Evolutionary conservation across 345 rosid species (phyloP).

Genomic region (Raphanus raphanistrum): DNA sequence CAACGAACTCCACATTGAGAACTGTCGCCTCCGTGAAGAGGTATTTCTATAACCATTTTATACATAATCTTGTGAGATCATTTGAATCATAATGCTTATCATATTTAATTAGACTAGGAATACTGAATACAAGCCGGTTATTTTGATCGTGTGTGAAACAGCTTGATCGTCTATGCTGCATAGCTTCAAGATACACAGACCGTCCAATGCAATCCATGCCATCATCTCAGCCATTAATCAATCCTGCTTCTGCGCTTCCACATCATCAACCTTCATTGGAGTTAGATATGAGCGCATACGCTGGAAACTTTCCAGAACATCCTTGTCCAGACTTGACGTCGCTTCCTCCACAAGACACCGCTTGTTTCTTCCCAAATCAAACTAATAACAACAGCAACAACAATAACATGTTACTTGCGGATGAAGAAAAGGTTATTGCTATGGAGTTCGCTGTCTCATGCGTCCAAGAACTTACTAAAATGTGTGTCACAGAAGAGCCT

Average conservation of each 20-base stretch:
- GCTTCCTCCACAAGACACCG: constrained; percentile 37
- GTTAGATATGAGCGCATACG: constrained; percentile 70
- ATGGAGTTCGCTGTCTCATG: constrained; percentile 73
- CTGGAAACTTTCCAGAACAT: constrained; percentile 50
- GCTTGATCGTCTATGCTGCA: constrained; percentile 71
- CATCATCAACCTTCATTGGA: constrained; percentile 59
- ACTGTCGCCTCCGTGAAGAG: constrained; percentile 87
- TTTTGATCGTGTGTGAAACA: constrained; percentile 17
- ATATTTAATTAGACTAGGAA: not conserved
- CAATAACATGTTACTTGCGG: constrained; percentile 47
- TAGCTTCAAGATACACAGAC: constrained; percentile 57
- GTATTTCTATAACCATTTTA: constrained; percentile 33
- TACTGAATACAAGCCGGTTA: not conserved
- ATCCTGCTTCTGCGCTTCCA: constrained; percentile 40
- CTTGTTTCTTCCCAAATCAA: constrained; percentile 46
- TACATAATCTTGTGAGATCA: not conserved
- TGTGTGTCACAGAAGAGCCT: constrained; percentile 64
- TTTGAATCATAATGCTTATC: not conserved
- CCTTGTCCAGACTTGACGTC: constrained; percentile 53
- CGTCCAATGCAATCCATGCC: constrained; percentile 51
- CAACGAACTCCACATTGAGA: constrained; percentile 78
- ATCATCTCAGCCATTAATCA: constrained; percentile 43
- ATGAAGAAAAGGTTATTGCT: constrained; percentile 67
- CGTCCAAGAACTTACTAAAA: constrained; percentile 61
- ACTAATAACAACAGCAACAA: constrained; percentile 38